Evolutionary conservation across 202 grass and related monocot species (phyloP).

Genomic region (Cymbopogon flexuosus): DNA sequence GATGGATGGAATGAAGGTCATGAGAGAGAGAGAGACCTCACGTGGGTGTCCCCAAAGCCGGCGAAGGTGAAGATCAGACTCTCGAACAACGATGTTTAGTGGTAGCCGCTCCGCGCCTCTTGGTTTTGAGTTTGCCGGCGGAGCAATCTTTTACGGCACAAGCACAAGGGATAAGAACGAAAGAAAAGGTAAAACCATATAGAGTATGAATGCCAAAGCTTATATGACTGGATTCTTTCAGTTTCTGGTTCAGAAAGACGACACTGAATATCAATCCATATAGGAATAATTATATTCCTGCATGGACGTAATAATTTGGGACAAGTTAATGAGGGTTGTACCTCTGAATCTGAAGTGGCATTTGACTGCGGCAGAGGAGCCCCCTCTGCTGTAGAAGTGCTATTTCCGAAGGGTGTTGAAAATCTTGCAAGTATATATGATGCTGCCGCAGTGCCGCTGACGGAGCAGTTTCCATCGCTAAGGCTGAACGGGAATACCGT

Average conservation of each 20-base stretch:
- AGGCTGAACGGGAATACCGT: not conserved
- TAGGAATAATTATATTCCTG: too few relatives aligned
- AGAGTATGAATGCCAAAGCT: not conserved
- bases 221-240: not conserved
- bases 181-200: not conserved
- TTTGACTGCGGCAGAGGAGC: not conserved
- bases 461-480: not conserved
- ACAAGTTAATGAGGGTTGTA: not conserved
- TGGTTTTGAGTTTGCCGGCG: slow-evolving; percentile 26
- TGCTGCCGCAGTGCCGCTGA: not conserved
- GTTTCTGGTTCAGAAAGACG: not conserved
- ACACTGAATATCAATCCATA: not conserved
- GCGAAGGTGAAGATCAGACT: slow-evolving; percentile 39
- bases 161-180: too few relatives aligned
- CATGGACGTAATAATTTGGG: not conserved
- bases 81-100: not conserved
- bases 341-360: not conserved
- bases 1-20: not conserved
- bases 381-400: not conserved
- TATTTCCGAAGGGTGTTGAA: not conserved
- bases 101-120: slow-evolving; percentile 46
- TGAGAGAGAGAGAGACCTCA: slow-evolving; percentile 16
- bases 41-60: slow-evolving; percentile 53
- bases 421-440: not conserved
- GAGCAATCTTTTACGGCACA: not conserved